Percentiles rank a stretch among this genome's conserved stretches.
Conservation (phyloP, 2,329 filamentous ascomycete genomes). For the Endothia cerciana region DNA sequence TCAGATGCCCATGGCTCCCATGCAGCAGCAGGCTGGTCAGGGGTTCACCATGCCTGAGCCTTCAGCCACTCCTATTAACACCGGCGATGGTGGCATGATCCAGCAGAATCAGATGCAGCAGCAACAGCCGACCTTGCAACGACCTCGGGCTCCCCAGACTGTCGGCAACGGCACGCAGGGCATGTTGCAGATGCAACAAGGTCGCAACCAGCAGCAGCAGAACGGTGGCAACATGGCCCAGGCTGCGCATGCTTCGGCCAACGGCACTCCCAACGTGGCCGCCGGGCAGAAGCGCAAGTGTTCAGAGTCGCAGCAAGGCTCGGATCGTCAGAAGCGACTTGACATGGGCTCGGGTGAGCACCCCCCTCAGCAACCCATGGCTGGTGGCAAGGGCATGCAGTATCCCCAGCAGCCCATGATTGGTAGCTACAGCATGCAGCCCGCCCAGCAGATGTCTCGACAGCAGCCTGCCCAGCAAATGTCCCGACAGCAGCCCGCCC, state of each 20-base stretch:
- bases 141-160: not conserved
- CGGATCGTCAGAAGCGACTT: not conserved
- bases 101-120: not conserved
- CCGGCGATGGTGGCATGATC: not conserved
- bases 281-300: not conserved
- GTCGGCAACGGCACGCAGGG: not conserved
- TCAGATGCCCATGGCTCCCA: not conserved
- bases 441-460: not conserved
- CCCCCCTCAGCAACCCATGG: not conserved
- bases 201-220: not conserved
- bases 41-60: not conserved
- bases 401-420: not conserved
- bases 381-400: not conserved
- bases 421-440: too few relatives aligned
- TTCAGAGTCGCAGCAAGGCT: not conserved
- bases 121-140: not conserved
- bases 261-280: not conserved
- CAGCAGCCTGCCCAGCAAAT: not conserved
- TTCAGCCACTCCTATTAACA: not conserved
- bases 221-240: not conserved
- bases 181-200: not conserved
- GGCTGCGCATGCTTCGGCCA: not conserved
- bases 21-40: not conserved
- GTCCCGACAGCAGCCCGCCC: not conserved
- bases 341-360: not conserved